Percentiles rank a stretch among this genome's conserved stretches.
Evolutionary conservation across 2,329 filamentous ascomycete species (phyloP).

Genomic region (Leptographium galeiforme): DNA sequence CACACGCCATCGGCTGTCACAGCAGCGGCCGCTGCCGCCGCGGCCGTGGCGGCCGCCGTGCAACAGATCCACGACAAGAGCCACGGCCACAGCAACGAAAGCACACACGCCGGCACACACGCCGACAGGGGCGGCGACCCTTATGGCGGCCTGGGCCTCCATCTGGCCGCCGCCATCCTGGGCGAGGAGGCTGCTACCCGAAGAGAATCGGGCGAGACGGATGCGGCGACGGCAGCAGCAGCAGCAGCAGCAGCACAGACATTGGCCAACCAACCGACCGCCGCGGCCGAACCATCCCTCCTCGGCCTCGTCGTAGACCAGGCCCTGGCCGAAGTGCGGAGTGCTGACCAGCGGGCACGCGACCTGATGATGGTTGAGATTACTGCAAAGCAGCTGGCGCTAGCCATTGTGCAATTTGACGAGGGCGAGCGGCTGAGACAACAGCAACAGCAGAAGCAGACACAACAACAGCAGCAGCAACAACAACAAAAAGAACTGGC

Average conservation of each 20-base stretch:
- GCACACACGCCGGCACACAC: neutral
- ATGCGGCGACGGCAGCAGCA: neutral
- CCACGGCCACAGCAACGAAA: neutral
- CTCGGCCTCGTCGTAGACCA: constrained; percentile 30
- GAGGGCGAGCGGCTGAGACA: constrained; percentile 16
- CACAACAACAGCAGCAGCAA: neutral
- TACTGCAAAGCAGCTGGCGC: constrained; percentile 39
- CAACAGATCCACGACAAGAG: neutral
- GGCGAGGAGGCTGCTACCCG: neutral
- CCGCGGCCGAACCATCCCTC: constrained; percentile 21
- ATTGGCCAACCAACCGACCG: neutral
- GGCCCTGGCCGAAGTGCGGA: constrained; percentile 31
- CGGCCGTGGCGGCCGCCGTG: constrained; percentile 7
- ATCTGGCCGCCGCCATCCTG: constrained; percentile 5
- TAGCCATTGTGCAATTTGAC: constrained; percentile 38
- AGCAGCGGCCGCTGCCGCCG: constrained; percentile 8
- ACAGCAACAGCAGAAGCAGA: constrained; percentile 9
- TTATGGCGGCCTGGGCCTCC: neutral
- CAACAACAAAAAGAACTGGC: neutral
- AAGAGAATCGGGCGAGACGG: neutral
- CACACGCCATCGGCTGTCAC: neutral
- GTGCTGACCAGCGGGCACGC: constrained; percentile 29
- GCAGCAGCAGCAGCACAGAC: constrained; percentile 2
- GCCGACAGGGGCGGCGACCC: neutral
- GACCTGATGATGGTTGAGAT: constrained; percentile 38